Base-by-base conservation (phyloP, 1,284 basidiomycete species). In the Cryptococcus maquisensis region DNA sequence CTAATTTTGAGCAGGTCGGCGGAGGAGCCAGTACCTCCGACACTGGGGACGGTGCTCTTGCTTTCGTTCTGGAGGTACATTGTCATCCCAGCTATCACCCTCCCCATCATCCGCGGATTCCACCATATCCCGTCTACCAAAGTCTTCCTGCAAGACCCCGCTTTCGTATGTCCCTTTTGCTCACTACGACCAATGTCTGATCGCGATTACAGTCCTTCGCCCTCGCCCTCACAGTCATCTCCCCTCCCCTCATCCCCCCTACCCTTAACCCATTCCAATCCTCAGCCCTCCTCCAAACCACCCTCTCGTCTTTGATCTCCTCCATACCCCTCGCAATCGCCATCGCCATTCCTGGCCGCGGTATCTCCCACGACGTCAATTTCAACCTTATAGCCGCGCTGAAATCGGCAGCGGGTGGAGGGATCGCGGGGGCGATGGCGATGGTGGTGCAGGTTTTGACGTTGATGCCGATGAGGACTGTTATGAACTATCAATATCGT, bases 391-490 rank as follows among this genome's bases (percentile, higher is more conserved):
- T 78, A 35, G 81, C 82, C 23, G 87, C 91, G 0, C 75, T 92
- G 61, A 87, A 83, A 77, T 83, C 79, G 45, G 91, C 91, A 5
- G 79, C 88, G 0, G 90, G 91, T 8, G 90, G 91, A 35, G 90
- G 90, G 2, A 72, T 92, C 46, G 89, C 87, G 58, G 90, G 90
- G 52, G 90, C 90, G 26, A 61, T 70, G 82, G 90, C 90, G 0
- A 93, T 93, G 90, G 81, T 94, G 8, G 78, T 94, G 3, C 91
- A 94, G 70, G 91, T 95, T 13, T 73, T 91, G 43, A 84, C 85
- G 1, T 80, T 92, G 51, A 93, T 93, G 88, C 62, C 60, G 15
- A 51, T 67, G 41, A 82, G 90, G 23, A 95, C 90, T 1, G 81
- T 91, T 53, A 93, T 94, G 90, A 94, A 94, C 78, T 92, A 89